Base-by-base conservation (phyloP, 805 yeast genomes). In the Yamadazyma sp. region DNA sequence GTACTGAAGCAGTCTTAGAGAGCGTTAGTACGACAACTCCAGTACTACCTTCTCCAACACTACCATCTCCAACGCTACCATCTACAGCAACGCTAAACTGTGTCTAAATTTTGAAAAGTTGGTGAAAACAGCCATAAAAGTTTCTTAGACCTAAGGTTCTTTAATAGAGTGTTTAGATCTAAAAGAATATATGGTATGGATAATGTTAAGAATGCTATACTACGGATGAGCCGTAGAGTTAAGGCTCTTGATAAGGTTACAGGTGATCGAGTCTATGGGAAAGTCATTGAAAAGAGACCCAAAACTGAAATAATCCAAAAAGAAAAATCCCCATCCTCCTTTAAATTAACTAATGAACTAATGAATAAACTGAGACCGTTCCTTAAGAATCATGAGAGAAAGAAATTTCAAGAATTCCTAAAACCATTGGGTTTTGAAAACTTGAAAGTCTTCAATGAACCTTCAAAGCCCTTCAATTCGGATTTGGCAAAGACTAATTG, bases 381-480 rank as follows among this genome's bases (percentile, higher is more conserved):
- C 27, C 26, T 32, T n/a, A 37, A 32, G 12, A 31, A 33, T 14
- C 37, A 38, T 29, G 42, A 42, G 15, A 25, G 31, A 21, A 24
- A 26, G 34, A 35, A 41, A 20, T 42, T 44, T 22, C 33, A 55
- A 36, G 59, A 61, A 17, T 66, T 65, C 39, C 44, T 67, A 20
- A 41, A 44, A 23, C 70, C 70, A 2, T 50, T 67, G 22, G 47
- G 50, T 5, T 60, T 64, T 37, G 58, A 60, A 4, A 48, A 58
- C 26, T 48, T 67, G 30, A 65, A 61, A 39, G 45, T 55, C 7
- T 58, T 52, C 35, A 56, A 53, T 30, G 53, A 60, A 15, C 27
- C 43, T 10, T 23, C 38, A 17, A 33, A 24, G 18, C 14, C 20
- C 17, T 66, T 53, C 40, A 54, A 65, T 40, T 27, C 19, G 11